Evolutionary conservation across 2,329 filamentous ascomycete species (phyloP).

Genomic region (Ophiostoma angusticollis): DNA sequence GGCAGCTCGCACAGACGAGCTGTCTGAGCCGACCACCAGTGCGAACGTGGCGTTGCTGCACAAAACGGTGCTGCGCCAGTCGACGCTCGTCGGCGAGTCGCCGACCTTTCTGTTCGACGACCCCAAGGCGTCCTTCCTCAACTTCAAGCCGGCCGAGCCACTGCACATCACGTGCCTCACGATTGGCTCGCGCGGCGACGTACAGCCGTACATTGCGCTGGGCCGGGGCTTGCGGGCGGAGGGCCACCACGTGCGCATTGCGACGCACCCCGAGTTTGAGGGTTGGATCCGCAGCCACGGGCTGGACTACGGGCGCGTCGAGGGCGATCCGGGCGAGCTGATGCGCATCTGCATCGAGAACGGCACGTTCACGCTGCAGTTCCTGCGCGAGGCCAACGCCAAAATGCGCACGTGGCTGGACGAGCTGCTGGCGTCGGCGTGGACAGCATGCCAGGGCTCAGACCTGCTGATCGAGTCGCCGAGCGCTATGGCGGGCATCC

Average conservation of each 20-base stretch:
- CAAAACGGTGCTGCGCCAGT: constrained; percentile 33
- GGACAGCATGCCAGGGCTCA: constrained; percentile 69
- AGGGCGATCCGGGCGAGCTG: constrained; percentile 82
- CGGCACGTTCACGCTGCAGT: constrained; percentile 90
- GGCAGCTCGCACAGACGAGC: constrained; percentile 32
- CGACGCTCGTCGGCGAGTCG: constrained; percentile 38
- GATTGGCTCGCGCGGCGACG: constrained; percentile 89
- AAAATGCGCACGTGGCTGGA: constrained; percentile 95
- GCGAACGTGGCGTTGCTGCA: constrained; percentile 19
- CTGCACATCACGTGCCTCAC: constrained; percentile 85
- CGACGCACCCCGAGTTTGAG: constrained; percentile 83
- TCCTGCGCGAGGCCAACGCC: constrained; percentile 72
- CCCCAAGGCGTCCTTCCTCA: constrained; percentile 71
- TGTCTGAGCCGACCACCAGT: not conserved
- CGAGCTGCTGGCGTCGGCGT: constrained; percentile 69
- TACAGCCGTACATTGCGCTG: constrained; percentile 93
- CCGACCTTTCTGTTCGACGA: constrained; percentile 83
- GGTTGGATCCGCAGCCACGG: constrained; percentile 84
- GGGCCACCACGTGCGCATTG: constrained; percentile 76
- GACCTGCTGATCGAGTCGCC: constrained; percentile 92
- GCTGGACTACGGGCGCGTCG: constrained; percentile 81
- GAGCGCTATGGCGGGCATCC: constrained; percentile 93
- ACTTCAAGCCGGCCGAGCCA: constrained; percentile 73
- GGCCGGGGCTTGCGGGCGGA: constrained; percentile 84
- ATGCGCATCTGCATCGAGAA: constrained; percentile 96